Evolutionary conservation across 768 basidiomycete species (phyloP).

Genomic region (Nidularia pulvinata): DNA sequence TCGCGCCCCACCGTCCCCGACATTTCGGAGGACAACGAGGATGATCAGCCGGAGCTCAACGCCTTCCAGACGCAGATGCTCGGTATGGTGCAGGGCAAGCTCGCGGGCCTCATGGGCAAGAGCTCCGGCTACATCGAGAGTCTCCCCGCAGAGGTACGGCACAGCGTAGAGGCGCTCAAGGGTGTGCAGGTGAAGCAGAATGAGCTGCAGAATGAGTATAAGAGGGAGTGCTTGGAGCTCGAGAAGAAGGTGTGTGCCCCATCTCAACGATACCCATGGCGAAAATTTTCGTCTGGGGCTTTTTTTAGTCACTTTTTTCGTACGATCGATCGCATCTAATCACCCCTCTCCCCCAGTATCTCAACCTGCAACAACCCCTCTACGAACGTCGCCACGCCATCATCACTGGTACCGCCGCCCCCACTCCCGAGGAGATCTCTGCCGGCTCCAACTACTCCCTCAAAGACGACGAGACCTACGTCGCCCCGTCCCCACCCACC

Average conservation of each 20-base stretch:
- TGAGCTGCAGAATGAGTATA: slow-evolving; percentile 91
- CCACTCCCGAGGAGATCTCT: slow-evolving; percentile 81
- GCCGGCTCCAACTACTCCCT: slow-evolving; percentile 71
- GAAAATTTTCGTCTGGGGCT: slow-evolving; percentile 3
- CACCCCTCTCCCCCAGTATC: slow-evolving; percentile 47
- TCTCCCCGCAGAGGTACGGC: slow-evolving; percentile 79
- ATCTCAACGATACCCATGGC: slow-evolving; percentile 4
- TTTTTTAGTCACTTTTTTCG: slow-evolving; percentile 6
- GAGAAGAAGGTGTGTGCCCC: slow-evolving; percentile 82
- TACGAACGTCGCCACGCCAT: slow-evolving; percentile 87
- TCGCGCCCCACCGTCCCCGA: slow-evolving; percentile 90
- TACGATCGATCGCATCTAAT: not conserved
- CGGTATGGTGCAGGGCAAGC: slow-evolving; percentile 86
- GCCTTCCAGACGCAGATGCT: slow-evolving; percentile 66
- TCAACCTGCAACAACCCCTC: slow-evolving; percentile 73
- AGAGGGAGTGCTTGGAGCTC: slow-evolving; percentile 91
- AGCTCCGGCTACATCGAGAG: slow-evolving; percentile 95
- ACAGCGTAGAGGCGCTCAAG: slow-evolving; percentile 89
- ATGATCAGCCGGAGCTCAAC: slow-evolving; percentile 27
- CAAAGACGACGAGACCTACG: slow-evolving; percentile 79
- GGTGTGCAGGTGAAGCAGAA: slow-evolving; percentile 93
- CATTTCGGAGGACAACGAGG: slow-evolving; percentile 80
- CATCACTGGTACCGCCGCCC: slow-evolving; percentile 73
- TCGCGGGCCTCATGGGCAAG: slow-evolving; percentile 83
- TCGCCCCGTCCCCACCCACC: slow-evolving; percentile 57